Conservation (phyloP, 768 basidiomycete species). For the Auriscalpium vulgare region DNA sequence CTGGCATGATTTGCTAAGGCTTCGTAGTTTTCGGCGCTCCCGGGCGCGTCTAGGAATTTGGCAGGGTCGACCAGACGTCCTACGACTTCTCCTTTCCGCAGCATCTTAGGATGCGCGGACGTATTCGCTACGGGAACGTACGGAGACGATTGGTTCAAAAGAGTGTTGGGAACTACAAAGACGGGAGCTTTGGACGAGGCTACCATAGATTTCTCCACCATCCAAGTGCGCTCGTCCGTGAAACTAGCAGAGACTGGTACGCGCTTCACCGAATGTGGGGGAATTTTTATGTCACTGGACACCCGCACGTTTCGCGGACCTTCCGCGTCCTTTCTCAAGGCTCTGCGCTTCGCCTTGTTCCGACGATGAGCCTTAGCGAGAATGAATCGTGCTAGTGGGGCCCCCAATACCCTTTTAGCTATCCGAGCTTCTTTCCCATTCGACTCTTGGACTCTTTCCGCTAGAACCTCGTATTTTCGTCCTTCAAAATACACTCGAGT, state of each 20-base stretch:
- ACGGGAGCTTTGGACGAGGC: background rate
- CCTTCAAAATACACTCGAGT: slow-evolving; percentile 14
- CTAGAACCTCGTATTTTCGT: background rate
- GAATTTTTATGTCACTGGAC: background rate
- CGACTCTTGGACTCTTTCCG: background rate
- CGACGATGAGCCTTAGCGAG: background rate
- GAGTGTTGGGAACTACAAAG: background rate
- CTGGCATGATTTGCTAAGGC: background rate
- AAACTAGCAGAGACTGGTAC: background rate
- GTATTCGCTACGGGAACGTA: background rate
- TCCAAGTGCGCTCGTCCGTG: background rate
- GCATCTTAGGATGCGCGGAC: background rate
- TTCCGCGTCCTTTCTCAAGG: background rate
- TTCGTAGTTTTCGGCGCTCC: background rate
- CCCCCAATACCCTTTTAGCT: background rate
- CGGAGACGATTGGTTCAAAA: background rate
- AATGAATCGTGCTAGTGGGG: background rate
- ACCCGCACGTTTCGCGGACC: background rate
- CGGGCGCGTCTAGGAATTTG: background rate
- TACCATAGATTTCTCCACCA: background rate
- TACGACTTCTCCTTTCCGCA: background rate
- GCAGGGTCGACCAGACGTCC: background rate
- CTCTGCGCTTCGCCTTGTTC: background rate
- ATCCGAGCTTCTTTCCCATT: background rate
- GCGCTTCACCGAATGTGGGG: background rate